Evolutionary conservation across 108 stramenopile genomes (phyloP).

Genomic region (Fragilaria crotonensis): DNA sequence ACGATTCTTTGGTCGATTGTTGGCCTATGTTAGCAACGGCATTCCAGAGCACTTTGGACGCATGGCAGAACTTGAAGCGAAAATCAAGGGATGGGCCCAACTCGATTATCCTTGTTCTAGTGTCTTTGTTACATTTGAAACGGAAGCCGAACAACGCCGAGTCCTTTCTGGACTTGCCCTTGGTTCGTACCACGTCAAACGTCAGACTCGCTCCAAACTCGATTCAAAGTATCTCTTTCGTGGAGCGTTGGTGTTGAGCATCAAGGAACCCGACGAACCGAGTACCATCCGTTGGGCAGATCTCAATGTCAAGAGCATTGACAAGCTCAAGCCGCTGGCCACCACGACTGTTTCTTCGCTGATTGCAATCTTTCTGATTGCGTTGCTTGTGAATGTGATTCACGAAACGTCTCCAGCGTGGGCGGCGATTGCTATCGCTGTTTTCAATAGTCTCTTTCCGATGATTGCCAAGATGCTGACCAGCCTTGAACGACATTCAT

Average conservation of each 20-base stretch:
- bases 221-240: constrained; percentile 14
- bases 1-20: constrained; percentile 25
- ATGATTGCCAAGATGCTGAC: constrained; percentile 63
- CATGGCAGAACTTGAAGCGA: constrained; percentile 49
- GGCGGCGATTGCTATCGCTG: constrained; percentile 57
- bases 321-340: constrained; percentile 33
- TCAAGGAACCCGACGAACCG: constrained; percentile 77
- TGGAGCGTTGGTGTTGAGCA: constrained; percentile 40
- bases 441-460: constrained; percentile 70
- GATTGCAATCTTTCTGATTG: not conserved
- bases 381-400: constrained; percentile 16
- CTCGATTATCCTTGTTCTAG: constrained; percentile 59
- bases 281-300: constrained; percentile 76
- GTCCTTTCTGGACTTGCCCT: constrained; percentile 56
- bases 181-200: constrained; percentile 40
- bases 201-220: constrained; percentile 24
- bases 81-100: constrained; percentile 65
- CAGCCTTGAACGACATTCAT: constrained; percentile 57
- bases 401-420: not conserved
- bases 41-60: constrained; percentile 49
- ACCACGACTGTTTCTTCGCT: constrained; percentile 41
- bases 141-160: constrained; percentile 65
- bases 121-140: constrained; percentile 86
- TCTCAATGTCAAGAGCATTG: constrained; percentile 40
- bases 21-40: constrained; percentile 38